Evolutionary conservation across 768 basidiomycete species (phyloP).

Genomic region (Phanerochaete carnosa): DNA sequence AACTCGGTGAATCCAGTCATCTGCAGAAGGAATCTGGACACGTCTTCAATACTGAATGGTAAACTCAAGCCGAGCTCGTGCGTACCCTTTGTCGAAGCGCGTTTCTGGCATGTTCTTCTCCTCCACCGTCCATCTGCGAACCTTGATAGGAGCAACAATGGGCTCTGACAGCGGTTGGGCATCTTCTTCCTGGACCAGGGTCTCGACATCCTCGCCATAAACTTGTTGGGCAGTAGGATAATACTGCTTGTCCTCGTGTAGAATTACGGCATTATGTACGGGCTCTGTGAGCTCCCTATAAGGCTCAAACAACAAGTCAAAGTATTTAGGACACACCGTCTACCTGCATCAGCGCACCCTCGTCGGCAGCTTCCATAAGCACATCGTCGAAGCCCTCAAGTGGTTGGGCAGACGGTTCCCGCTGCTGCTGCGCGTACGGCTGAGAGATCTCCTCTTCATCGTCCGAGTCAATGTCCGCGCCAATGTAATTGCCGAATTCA

Average conservation of each 20-base stretch:
- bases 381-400: slow-evolving; percentile 84
- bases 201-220: slow-evolving; percentile 93
- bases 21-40: slow-evolving; percentile 79
- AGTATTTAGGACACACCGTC: slow-evolving; percentile 52
- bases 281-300: slow-evolving; percentile 48
- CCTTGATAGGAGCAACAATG: slow-evolving; percentile 92
- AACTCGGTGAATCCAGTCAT: slow-evolving; percentile 90
- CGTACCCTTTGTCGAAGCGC: slow-evolving; percentile 95
- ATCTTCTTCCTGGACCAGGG: slow-evolving; percentile 97
- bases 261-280: slow-evolving; percentile 74
- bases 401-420: slow-evolving; percentile 35
- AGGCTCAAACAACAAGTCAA: background rate
- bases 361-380: slow-evolving; percentile 45
- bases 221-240: slow-evolving; percentile 91
- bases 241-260: slow-evolving; percentile 98
- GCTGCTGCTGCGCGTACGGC: slow-evolving; percentile 34
- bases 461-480: slow-evolving; percentile 90
- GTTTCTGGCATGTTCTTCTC: slow-evolving; percentile 96
- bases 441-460: slow-evolving; percentile 61
- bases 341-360: slow-evolving; percentile 77
- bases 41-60: background rate
- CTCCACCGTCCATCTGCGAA: slow-evolving; percentile 91
- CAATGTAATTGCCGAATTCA: slow-evolving; percentile 98
- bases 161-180: slow-evolving; percentile 93
- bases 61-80: slow-evolving; percentile 8